These are phyloP conservation scores for Monosporascus sp. DNA, from an alignment of 2,329 filamentous ascomycete genomes.

Conservation along the genomic window DNA sequence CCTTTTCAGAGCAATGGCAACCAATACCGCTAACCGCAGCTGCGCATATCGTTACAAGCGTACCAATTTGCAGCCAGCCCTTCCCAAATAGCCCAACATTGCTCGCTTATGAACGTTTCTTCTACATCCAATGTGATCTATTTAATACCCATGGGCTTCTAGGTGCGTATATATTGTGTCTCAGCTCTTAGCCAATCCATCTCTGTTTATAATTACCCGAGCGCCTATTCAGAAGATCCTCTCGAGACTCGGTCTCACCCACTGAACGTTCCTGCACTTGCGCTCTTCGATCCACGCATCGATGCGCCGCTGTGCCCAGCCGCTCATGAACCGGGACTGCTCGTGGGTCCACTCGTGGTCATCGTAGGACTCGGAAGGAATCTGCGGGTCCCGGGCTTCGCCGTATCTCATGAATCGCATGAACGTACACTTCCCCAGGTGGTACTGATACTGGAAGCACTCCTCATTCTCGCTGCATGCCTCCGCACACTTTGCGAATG, in stretches of 20 bases:
- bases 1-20: no score
- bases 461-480: constrained; percentile 11
- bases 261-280: constrained; percentile 11
- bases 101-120: no score
- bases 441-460: constrained; percentile 18
- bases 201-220: background rate
- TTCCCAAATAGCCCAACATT: no score
- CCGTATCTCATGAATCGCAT: constrained; percentile 11
- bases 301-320: constrained; percentile 15
- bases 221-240: background rate
- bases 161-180: no score
- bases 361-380: background rate
- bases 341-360: background rate
- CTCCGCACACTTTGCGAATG: constrained; percentile 11
- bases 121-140: no score
- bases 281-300: constrained; percentile 9
- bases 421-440: constrained; percentile 14
- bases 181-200: background rate
- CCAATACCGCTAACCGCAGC: no score
- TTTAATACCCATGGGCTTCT: no score
- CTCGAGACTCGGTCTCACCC: constrained; percentile 15
- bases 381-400: constrained; percentile 4
- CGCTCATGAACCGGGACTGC: constrained; percentile 12
- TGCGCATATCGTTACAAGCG: no score
- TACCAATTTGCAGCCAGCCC: no score